These are phyloP conservation scores for Pseudogymnoascus sp. DNA, from an alignment of 2,329 filamentous ascomycete genomes.

Conservation along the genomic window DNA sequence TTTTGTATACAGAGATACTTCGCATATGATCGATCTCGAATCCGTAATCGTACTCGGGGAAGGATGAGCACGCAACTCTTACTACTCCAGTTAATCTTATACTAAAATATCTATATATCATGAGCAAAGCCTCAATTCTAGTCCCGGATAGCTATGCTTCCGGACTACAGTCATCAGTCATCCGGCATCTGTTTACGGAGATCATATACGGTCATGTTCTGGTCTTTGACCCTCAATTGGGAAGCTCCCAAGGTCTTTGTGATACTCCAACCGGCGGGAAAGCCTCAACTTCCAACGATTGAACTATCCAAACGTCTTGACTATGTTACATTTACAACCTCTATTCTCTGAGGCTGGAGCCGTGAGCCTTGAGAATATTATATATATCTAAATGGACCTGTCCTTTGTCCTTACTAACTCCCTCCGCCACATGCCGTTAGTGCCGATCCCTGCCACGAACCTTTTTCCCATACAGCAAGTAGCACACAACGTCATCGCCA, in stretches of 20 bases:
- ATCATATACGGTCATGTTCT: not conserved
- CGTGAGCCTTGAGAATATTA: not conserved
- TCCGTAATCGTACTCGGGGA: slow-evolving; percentile 1
- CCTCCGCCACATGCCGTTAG: not conserved
- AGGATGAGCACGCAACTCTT: not conserved
- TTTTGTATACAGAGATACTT: not conserved
- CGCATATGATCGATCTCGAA: not conserved
- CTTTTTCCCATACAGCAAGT: not conserved
- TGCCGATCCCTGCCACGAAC: not conserved
- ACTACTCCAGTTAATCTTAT: not conserved
- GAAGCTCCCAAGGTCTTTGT: not conserved
- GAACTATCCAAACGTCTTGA: not conserved
- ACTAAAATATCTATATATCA: not conserved
- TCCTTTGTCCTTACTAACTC: not conserved
- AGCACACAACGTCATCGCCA: not conserved
- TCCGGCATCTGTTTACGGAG: not conserved
- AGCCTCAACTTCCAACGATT: not conserved
- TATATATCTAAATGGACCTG: too few species aligned
- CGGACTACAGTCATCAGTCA: not conserved
- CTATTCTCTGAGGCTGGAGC: not conserved
- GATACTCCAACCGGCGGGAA: not conserved
- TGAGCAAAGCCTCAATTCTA: not conserved
- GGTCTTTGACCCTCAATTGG: not conserved
- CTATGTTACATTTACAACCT: not conserved
- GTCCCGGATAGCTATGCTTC: not conserved